Evolutionary conservation across 192 early-diverging fungal genomes (phyloP).

Genomic region (Glomus cerebriforme): DNA sequence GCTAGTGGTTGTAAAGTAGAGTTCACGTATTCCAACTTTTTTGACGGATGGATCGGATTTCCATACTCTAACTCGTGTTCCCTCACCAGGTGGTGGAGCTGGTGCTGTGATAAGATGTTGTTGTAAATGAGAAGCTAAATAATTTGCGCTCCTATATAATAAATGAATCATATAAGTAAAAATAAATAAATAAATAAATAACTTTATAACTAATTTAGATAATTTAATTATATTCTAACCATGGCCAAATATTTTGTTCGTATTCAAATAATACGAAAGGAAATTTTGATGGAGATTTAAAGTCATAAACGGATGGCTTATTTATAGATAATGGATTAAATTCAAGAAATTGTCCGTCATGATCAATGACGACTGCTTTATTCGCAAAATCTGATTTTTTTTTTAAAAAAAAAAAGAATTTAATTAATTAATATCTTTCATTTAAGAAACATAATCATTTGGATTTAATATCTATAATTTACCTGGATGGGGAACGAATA

Average conservation of each 20-base stretch:
- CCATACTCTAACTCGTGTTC: neutral
- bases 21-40: neutral
- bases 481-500: conserved; percentile 21
- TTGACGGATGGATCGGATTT: conserved; percentile 12
- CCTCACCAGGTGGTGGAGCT: neutral
- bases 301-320: neutral
- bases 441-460: neutral
- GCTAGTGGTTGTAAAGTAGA: neutral
- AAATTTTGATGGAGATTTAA: neutral
- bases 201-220: neutral
- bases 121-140: conserved; percentile 5
- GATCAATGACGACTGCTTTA: neutral
- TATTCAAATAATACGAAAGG: neutral
- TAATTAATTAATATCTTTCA: too few relatives aligned
- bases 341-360: neutral
- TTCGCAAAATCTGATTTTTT: neutral
- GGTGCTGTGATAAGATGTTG: neutral
- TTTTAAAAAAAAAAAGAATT: too few relatives aligned
- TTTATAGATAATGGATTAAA: neutral
- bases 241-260: conserved; percentile 9
- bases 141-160: neutral
- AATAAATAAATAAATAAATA: neutral
- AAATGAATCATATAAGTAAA: neutral
- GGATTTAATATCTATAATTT: neutral
- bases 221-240: neutral